A percentile compares a stretch with the other conserved stretches of the same genome.
Conservation (phyloP, 169 alveolate genomes). For the Plasmodium vinckei region DNA sequence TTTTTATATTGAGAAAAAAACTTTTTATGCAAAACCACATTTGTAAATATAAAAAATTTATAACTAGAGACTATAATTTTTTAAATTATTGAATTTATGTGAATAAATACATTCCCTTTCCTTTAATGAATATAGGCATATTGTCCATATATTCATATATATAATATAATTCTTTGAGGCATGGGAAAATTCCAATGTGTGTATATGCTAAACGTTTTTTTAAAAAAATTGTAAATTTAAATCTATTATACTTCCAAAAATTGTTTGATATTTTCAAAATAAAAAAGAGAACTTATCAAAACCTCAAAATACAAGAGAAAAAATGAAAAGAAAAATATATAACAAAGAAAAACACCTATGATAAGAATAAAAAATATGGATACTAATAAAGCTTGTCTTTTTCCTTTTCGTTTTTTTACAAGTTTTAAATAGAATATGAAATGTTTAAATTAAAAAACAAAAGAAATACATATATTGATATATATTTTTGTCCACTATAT, state of each 20-base stretch:
- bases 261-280: neutral
- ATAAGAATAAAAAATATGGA: neutral
- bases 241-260: neutral
- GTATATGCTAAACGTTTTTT: neutral
- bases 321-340: slow-evolving; percentile 3
- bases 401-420: slow-evolving; percentile 2
- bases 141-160: neutral
- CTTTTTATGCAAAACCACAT: neutral
- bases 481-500: neutral
- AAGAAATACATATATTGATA: neutral
- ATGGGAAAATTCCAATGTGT: neutral
- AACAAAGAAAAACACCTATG: neutral
- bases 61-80: slow-evolving; percentile 3
- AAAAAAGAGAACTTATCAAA: neutral
- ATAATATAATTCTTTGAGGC: neutral
- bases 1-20: neutral
- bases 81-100: neutral
- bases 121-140: neutral
- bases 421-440: slow-evolving; percentile 1
- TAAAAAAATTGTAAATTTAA: neutral
- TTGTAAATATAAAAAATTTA: neutral
- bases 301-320: neutral
- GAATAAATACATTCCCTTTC: neutral
- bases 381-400: neutral
- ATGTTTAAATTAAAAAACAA: neutral